These are phyloP conservation scores for Neurospora sp. DNA, from an alignment of 495 filamentous ascomycete species.

Conservation along the genomic window DNA sequence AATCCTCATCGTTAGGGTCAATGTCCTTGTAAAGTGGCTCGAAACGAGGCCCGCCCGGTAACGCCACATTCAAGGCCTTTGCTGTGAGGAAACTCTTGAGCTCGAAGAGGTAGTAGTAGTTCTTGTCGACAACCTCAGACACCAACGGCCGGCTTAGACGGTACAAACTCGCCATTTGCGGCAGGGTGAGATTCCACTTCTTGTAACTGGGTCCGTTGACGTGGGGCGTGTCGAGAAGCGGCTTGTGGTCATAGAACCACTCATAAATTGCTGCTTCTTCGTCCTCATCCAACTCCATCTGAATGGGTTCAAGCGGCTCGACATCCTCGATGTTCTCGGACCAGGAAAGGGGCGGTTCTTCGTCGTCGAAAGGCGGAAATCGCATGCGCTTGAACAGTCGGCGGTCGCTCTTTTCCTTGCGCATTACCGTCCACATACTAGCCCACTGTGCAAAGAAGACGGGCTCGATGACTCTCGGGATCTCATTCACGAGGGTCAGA, in stretches of 20 bases:
- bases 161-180: constrained; percentile 93
- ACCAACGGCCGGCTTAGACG: constrained; percentile 85
- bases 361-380: constrained; percentile 97
- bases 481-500: constrained; percentile 94
- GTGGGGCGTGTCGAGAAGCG: constrained; percentile 82
- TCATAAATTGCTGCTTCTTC: constrained; percentile 87
- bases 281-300: constrained; percentile 96
- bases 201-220: constrained; percentile 98
- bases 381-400: constrained; percentile 98
- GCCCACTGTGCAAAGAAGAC: constrained; percentile 99
- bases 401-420: constrained; percentile 93
- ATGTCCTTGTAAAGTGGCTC: constrained; percentile 99
- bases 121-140: constrained; percentile 87
- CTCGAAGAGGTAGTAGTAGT: constrained; percentile 98
- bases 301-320: constrained; percentile 94
- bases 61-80: constrained; percentile 93
- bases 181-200: constrained; percentile 85
- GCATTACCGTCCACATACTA: constrained; percentile 98
- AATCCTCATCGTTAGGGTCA: constrained; percentile 98
- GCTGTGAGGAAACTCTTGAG: constrained; percentile 90
- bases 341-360: constrained; percentile 95
- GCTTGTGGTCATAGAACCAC: constrained; percentile 97
- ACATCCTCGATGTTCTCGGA: constrained; percentile 99
- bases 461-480: constrained; percentile 92
- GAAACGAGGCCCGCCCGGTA: constrained; percentile 93